Percentiles rank a stretch among this genome's conserved stretches.
phyloP scores from a whole-genome alignment of 306 rosid genomes.

The Gastrolobium bilobum region DNA sequence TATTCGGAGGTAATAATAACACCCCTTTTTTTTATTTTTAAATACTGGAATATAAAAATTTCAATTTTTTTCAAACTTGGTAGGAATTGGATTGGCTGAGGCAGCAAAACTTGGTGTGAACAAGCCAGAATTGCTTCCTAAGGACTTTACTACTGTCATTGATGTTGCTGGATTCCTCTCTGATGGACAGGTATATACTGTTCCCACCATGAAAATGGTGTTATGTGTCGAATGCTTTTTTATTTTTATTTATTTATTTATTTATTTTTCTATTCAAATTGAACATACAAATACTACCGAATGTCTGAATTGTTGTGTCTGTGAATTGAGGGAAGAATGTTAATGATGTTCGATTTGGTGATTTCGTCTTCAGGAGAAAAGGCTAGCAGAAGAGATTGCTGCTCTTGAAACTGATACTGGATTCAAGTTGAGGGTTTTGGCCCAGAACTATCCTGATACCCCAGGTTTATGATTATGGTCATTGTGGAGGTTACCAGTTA shows the following conservation, averaged over 20 bases:
- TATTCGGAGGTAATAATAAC: constrained; percentile 63
- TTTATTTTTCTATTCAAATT: background rate
- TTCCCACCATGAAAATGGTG: background rate
- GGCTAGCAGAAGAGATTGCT: constrained; percentile 77
- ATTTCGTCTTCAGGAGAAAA: constrained; percentile 72
- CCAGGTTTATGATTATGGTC: constrained; percentile 66
- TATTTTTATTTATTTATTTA: background rate
- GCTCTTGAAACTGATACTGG: constrained; percentile 84
- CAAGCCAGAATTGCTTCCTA: constrained; percentile 95
- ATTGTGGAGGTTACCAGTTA: constrained; percentile 34
- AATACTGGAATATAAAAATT: background rate
- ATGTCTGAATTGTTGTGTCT: constrained; percentile 8
- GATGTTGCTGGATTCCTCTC: constrained; percentile 99
- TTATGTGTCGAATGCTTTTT: too few relatives aligned
- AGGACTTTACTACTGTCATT: constrained; percentile 79
- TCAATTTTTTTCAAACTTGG: background rate
- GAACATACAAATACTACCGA: background rate
- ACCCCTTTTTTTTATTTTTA: background rate
- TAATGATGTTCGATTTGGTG: constrained; percentile 35
- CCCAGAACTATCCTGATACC: constrained; percentile 94
- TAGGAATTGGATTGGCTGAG: constrained; percentile 67
- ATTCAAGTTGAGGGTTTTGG: constrained; percentile 87
- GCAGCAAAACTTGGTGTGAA: constrained; percentile 93
- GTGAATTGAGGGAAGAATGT: constrained; percentile 30
- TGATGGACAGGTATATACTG: constrained; percentile 80